A percentile compares a stretch with the other conserved stretches of the same genome.
These are phyloP conservation scores for Trichoderma polysporum DNA, from an alignment of 2,329 filamentous ascomycete genomes.

Conservation along the genomic window DNA sequence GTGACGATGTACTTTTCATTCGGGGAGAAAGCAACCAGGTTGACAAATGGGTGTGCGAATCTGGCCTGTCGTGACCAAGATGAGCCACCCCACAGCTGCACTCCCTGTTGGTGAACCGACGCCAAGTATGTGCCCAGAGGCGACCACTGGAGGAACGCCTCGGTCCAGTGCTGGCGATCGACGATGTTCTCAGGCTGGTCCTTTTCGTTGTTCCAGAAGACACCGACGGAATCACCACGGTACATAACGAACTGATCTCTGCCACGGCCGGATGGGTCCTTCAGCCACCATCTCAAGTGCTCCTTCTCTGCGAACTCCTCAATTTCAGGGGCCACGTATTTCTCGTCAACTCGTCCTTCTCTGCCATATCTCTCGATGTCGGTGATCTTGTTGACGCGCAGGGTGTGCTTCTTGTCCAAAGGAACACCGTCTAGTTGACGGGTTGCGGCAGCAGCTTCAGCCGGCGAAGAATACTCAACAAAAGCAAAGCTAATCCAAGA, in stretches of 20 bases:
- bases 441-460: slow-evolving; percentile 84
- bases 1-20: slow-evolving; percentile 90
- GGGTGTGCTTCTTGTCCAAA: slow-evolving; percentile 94
- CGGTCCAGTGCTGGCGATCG: slow-evolving; percentile 94
- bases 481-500: slow-evolving; percentile 74
- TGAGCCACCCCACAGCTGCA: slow-evolving; percentile 92
- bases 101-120: slow-evolving; percentile 92
- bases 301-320: slow-evolving; percentile 88
- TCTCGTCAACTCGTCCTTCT: slow-evolving; percentile 89
- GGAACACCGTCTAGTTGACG: slow-evolving; percentile 83
- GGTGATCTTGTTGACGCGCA: slow-evolving; percentile 96
- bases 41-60: slow-evolving; percentile 93
- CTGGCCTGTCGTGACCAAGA: slow-evolving; percentile 89
- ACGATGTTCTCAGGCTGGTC: slow-evolving; percentile 85
- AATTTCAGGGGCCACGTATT: slow-evolving; percentile 79
- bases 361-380: slow-evolving; percentile 95
- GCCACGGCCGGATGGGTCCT: slow-evolving; percentile 73
- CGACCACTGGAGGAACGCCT: slow-evolving; percentile 97
- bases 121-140: slow-evolving; percentile 91
- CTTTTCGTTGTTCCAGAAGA: slow-evolving; percentile 98
- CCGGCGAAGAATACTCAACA: slow-evolving; percentile 89
- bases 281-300: slow-evolving; percentile 90
- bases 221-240: slow-evolving; percentile 84
- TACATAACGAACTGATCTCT: slow-evolving; percentile 97
- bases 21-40: slow-evolving; percentile 94